Evolutionary conservation across 2,329 filamentous ascomycete species (phyloP), one percentile per base, ranked within the genome.

Genomic region (Fusarium globosum): DNA sequence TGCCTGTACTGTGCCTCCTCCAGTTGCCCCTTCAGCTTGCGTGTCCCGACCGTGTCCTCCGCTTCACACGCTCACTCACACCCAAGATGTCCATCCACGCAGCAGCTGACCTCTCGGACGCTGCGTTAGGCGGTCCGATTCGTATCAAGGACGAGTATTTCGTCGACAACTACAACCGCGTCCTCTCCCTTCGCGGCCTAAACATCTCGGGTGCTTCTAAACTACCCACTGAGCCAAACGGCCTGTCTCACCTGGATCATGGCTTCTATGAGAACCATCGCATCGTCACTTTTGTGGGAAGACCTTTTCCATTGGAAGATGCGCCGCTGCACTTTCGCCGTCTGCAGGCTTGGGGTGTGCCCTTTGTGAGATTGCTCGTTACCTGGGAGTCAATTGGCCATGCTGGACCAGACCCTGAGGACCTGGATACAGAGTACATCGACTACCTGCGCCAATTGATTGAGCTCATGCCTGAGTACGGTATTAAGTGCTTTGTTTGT

Each of bases 171-270:
- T 72, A 83, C 63, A 79, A 81, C n/a, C 83, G 83, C 61, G 79
- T 80, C n/a, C 71, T 85, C 48, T 77, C 79, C 20, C 76, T 85
- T 38, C 83, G 82, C n/a, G 83, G 83, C 8, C 80, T 84, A 57
- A 85, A 85, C 72, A 80, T 85, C 43, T 82, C 83, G 6, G 83
- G 82, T 41, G 81, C 80, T 42, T 83, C 81, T 73, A 85, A 85
- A 72, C 73, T 83, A 42, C 83, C 83, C 21, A 82, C 78, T n/a
- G 64, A 68, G 42, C 81, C 81, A 7, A 80, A 81, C 45, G 81
- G 81, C 46, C 76, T 83, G 15, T 81, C 82, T 12, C 82, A 83
- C 66, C 80, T 84, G 41, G 82, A 81, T 43, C 77, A 83, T 18
- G 81, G 80, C 67, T 85, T 84, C 74, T 84, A 83, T 68, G 79